phyloP scores from a whole-genome alignment of 2,329 filamentous ascomycete species.

The Lasiodiplodia hormozganensis region DNA sequence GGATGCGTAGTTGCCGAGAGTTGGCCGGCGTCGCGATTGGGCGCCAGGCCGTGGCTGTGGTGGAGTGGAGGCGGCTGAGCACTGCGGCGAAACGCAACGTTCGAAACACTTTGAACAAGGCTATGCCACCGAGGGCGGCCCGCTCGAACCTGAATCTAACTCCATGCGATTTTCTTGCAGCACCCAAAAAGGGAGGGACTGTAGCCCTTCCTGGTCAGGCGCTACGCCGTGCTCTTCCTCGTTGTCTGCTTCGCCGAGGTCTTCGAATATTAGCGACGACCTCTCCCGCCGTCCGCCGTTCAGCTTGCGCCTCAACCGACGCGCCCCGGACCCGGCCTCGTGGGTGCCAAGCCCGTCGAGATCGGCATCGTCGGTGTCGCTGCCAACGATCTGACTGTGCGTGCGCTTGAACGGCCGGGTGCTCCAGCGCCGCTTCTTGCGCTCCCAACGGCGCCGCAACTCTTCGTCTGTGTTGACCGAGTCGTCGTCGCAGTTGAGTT shows the following conservation, averaged over 20 bases:
- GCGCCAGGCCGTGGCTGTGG: slow-evolving; percentile 12
- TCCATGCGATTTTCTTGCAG: slow-evolving; percentile 35
- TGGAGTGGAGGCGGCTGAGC: slow-evolving; percentile 13
- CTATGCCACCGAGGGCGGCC: slow-evolving; percentile 15
- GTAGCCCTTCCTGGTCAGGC: slow-evolving; percentile 46
- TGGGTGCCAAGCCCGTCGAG: slow-evolving; percentile 49
- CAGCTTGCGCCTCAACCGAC: slow-evolving; percentile 52
- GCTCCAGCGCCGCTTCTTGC: slow-evolving; percentile 52
- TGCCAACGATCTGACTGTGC: slow-evolving; percentile 54
- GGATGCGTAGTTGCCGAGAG: slow-evolving; percentile 11
- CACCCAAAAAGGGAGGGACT: slow-evolving; percentile 47
- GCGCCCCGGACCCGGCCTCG: slow-evolving; percentile 46
- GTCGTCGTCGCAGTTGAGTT: slow-evolving; percentile 46
- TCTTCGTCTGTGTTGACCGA: slow-evolving; percentile 37
- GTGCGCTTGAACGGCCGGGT: slow-evolving; percentile 53
- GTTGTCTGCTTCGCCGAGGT: slow-evolving; percentile 44
- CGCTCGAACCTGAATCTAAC: slow-evolving; percentile 30
- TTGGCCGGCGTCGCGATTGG: slow-evolving; percentile 8
- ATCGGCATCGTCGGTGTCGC: slow-evolving; percentile 52
- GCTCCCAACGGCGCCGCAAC: slow-evolving; percentile 27
- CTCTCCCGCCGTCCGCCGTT: slow-evolving; percentile 46
- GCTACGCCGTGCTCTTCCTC: slow-evolving; percentile 41
- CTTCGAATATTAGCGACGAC: slow-evolving; percentile 48
- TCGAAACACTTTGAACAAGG: not conserved
- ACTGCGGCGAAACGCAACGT: not conserved